Evolutionary conservation across 352 stramenopile species (phyloP).

Genomic region (Albugo laibachii): DNA sequence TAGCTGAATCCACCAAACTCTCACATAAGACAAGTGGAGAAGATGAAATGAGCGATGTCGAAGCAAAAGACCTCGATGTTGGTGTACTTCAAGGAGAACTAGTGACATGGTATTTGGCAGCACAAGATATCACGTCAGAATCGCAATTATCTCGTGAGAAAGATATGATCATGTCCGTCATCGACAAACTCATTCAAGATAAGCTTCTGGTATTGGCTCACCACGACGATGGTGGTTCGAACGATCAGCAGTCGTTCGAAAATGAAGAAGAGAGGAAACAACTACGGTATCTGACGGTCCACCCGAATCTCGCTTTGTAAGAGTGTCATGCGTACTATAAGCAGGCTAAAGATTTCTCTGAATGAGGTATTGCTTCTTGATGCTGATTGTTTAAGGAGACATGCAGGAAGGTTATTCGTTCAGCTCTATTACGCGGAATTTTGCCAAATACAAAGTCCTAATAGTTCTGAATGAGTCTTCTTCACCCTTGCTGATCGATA

Average conservation of each 20-base stretch:
- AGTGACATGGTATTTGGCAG: conserved; percentile 69
- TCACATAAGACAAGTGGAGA: conserved; percentile 1
- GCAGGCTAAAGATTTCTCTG: no score
- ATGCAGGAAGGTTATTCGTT: no score
- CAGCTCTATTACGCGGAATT: no score
- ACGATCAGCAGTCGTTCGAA: conserved; percentile 11
- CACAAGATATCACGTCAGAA: conserved; percentile 72
- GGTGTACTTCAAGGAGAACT: conserved; percentile 59
- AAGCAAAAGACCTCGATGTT: conserved; percentile 27
- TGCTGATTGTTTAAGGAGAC: no score
- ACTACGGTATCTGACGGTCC: conserved; percentile 52
- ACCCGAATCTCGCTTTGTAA: conserved; percentile 65
- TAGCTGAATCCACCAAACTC: conserved; percentile 15
- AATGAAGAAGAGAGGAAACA: conserved; percentile 36
- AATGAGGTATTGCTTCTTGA: no score
- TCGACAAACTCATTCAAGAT: conserved; percentile 62
- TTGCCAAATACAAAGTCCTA: no score
- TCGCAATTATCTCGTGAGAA: conserved; percentile 55
- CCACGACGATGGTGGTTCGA: conserved; percentile 28
- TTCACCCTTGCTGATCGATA: no score
- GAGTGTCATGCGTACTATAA: conserved; percentile 6
- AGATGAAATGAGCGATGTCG: conserved; percentile 13
- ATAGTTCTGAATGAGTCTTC: no score
- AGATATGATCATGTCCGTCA: conserved; percentile 63
- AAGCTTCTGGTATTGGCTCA: conserved; percentile 59